A percentile compares a stretch with the other conserved stretches of the same genome.
Evolutionary conservation across 352 stramenopile species (phyloP).

Genomic region (Phytophthora constricta): DNA sequence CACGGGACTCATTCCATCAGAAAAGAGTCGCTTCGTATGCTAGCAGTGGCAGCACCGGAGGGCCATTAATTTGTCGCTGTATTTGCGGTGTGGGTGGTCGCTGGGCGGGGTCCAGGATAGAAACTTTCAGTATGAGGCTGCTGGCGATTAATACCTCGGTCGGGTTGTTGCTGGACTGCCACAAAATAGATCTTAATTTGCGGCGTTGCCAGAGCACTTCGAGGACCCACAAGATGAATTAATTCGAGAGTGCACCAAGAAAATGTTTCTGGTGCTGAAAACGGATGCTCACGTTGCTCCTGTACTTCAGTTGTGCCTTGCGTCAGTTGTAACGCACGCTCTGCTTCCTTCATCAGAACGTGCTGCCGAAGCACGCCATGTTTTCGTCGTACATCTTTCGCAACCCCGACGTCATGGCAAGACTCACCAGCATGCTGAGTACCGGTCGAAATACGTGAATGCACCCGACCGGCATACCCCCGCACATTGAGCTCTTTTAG

Average conservation of each 20-base stretch:
- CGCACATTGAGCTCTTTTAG: background rate
- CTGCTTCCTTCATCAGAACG: no score
- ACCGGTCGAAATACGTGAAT: no score
- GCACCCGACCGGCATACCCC: background rate
- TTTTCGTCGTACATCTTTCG: no score
- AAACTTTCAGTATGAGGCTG: no score
- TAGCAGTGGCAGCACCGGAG: slow-evolving; percentile 8
- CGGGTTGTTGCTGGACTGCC: slow-evolving; percentile 17
- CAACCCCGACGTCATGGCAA: no score
- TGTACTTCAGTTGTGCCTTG: no score
- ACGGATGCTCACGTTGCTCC: no score
- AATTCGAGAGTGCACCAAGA: background rate
- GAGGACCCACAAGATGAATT: background rate
- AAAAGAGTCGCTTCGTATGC: background rate
- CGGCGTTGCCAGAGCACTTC: slow-evolving; percentile 16
- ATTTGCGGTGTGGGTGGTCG: slow-evolving; percentile 19
- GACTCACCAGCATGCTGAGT: no score
- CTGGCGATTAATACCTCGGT: slow-evolving; percentile 15
- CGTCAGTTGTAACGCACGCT: no score
- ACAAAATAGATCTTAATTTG: slow-evolving; percentile 12
- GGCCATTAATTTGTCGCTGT: slow-evolving; percentile 15
- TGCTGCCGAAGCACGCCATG: no score
- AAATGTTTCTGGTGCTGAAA: no score
- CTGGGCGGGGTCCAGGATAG: slow-evolving; percentile 22
- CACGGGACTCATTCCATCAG: slow-evolving; percentile 4